Percentiles rank a stretch among this genome's conserved stretches.
These are phyloP conservation scores for Helminthosporium solani DNA, from an alignment of 2,329 filamentous ascomycete genomes.

Conservation along the genomic window DNA sequence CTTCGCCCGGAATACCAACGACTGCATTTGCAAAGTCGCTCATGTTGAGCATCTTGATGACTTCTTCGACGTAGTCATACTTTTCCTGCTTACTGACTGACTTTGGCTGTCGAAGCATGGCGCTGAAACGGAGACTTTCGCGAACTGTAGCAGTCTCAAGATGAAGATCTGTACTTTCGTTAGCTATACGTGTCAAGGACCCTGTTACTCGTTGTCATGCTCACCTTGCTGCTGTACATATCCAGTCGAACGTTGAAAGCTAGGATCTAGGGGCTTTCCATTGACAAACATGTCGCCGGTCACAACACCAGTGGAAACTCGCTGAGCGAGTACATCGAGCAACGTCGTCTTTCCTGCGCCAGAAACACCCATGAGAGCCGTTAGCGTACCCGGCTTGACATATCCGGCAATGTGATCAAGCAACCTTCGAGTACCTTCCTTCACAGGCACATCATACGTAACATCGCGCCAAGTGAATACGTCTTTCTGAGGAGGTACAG, in stretches of 20 bases:
- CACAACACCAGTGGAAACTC: constrained; percentile 41
- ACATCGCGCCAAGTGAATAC: constrained; percentile 44
- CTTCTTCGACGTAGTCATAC: constrained; percentile 62
- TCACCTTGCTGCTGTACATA: constrained; percentile 43
- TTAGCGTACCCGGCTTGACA: constrained; percentile 57
- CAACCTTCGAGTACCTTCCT: constrained; percentile 51
- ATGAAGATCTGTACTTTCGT: constrained; percentile 36
- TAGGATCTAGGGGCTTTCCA: constrained; percentile 35
- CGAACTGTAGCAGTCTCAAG: constrained; percentile 42
- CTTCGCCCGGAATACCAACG: constrained; percentile 63
- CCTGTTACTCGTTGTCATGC: no score
- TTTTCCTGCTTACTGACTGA: constrained; percentile 59
- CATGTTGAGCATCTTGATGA: constrained; percentile 68
- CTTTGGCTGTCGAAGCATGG: constrained; percentile 51
- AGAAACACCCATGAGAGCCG: constrained; percentile 40
- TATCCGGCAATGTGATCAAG: constrained; percentile 57
- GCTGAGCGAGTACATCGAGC: constrained; percentile 39
- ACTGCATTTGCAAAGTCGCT: constrained; percentile 65
- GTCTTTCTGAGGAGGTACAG: constrained; percentile 44
- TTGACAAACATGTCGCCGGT: constrained; percentile 44
- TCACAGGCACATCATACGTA: constrained; percentile 38
- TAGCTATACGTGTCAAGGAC: no score
- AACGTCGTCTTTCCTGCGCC: constrained; percentile 44
- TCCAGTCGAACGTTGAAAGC: constrained; percentile 42
- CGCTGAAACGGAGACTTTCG: constrained; percentile 39